phyloP scores from a whole-genome alignment of 305 asterid species.

The Euphrasia arctica region DNA sequence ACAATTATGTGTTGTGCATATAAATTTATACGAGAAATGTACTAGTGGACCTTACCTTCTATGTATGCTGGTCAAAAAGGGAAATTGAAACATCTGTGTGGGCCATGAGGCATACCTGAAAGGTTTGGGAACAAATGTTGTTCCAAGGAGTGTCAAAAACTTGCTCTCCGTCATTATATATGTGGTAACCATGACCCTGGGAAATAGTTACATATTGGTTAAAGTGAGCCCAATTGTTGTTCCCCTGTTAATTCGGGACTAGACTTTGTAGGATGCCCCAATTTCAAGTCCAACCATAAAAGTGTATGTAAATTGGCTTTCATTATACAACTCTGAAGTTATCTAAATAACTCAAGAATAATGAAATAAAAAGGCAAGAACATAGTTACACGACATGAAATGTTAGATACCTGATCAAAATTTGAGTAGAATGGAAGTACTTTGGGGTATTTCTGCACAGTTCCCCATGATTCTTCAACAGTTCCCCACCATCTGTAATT shows the following conservation, averaged over 20 bases:
- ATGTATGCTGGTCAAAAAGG: no score
- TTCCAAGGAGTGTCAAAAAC: constrained; percentile 64
- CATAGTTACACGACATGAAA: constrained; percentile 5
- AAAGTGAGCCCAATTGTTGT: no score
- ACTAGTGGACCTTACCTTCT: no score
- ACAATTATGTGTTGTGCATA: no score
- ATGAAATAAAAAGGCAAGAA: constrained; percentile 8
- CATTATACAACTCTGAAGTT: no score
- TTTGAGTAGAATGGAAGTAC: constrained; percentile 83
- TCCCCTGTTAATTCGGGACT: no score
- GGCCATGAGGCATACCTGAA: constrained; percentile 54
- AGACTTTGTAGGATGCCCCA: no score
- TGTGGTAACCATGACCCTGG: constrained; percentile 88
- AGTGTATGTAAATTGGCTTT: no score
- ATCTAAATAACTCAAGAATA: no score
- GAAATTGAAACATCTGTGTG: constrained; percentile 3
- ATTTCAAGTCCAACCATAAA: no score
- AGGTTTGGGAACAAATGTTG: constrained; percentile 78
- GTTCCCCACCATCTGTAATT: constrained; percentile 93
- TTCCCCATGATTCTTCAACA: constrained; percentile 82
- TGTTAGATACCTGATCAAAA: constrained; percentile 71
- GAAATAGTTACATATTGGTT: not conserved
- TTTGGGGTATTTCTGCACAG: constrained; percentile 69
- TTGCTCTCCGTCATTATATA: constrained; percentile 54
- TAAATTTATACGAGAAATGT: no score